Evolutionary conservation across 371 early-diverging fungal species (phyloP).

Genomic region (Coemansia sp.): DNA sequence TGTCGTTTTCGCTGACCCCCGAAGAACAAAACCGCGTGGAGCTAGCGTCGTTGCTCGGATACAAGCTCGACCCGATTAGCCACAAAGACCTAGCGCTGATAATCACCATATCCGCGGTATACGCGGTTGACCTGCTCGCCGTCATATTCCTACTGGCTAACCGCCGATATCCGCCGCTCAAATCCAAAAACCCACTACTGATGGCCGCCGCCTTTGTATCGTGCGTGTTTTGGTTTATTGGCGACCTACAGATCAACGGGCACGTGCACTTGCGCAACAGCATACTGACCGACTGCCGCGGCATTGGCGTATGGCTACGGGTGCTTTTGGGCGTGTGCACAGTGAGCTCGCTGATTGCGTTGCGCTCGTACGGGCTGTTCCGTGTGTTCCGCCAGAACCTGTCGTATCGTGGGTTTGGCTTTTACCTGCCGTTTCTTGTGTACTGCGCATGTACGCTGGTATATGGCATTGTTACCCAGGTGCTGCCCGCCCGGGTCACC

Average conservation of each 20-base stretch:
- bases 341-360: slow-evolving; percentile 27
- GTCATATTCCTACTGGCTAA: slow-evolving; percentile 32
- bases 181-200: slow-evolving; percentile 34
- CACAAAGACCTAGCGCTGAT: slow-evolving; percentile 8
- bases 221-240: slow-evolving; percentile 31
- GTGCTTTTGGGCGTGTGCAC: slow-evolving; percentile 42
- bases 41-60: not conserved
- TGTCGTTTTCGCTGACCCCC: slow-evolving; percentile 15
- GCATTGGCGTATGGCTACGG: slow-evolving; percentile 42
- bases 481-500: slow-evolving; percentile 17
- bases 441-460: slow-evolving; percentile 20
- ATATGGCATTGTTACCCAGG: slow-evolving; percentile 31
- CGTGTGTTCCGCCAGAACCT: slow-evolving; percentile 30
- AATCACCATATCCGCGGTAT: slow-evolving; percentile 8
- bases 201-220: slow-evolving; percentile 17
- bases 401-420: slow-evolving; percentile 26
- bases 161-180: slow-evolving; percentile 41
- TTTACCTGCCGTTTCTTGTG: slow-evolving; percentile 36
- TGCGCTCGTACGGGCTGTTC: slow-evolving; percentile 36
- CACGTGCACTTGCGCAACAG: slow-evolving; percentile 29
- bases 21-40: slow-evolving; percentile 14
- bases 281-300: slow-evolving; percentile 23
- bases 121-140: slow-evolving; percentile 22
- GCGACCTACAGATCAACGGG: slow-evolving; percentile 40
- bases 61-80: slow-evolving; percentile 20